A percentile compares a stretch with the other conserved stretches of the same genome.
Evolutionary conservation across 192 early-diverging fungal genomes (phyloP).

Genomic region (Dissophora globulifera): DNA sequence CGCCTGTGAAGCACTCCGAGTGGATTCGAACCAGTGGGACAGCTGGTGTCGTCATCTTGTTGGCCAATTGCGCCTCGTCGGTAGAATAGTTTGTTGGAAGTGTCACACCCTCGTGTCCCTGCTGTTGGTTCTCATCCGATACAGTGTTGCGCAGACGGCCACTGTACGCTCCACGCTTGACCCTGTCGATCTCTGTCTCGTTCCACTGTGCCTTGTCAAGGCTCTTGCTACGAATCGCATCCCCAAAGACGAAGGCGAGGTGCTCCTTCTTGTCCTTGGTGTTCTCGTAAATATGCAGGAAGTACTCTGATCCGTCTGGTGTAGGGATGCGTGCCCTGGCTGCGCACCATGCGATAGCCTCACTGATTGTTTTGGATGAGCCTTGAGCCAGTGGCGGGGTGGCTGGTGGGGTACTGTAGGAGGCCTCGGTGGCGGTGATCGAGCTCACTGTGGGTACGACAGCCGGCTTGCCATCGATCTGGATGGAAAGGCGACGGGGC

Average conservation of each 20-base stretch:
- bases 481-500: conserved; percentile 28
- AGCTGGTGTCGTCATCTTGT: conserved; percentile 14
- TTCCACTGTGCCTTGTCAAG: conserved; percentile 71
- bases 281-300: conserved; percentile 88
- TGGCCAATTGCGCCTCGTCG: neutral
- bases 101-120: no score
- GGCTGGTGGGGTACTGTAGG: conserved; percentile 45
- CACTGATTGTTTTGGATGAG: neutral
- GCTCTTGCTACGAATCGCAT: conserved; percentile 74
- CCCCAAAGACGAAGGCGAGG: conserved; percentile 93
- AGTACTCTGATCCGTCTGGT: conserved; percentile 78
- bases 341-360: conserved; percentile 46
- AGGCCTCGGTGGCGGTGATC: neutral
- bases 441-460: neutral
- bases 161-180: conserved; percentile 80
- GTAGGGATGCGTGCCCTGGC: conserved; percentile 86
- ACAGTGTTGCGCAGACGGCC: conserved; percentile 55
- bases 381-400: conserved; percentile 32
- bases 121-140: conserved; percentile 17
- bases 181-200: conserved; percentile 84
- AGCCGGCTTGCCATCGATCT: conserved; percentile 3
- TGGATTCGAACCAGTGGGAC: conserved; percentile 90
- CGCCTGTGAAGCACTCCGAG: conserved; percentile 97
- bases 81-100: no score
- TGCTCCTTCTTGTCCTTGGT: conserved; percentile 90